Evolutionary conservation across 352 stramenopile species (phyloP), one percentile per base, ranked within the genome.

Genomic region (Phytophthora brassicae): DNA sequence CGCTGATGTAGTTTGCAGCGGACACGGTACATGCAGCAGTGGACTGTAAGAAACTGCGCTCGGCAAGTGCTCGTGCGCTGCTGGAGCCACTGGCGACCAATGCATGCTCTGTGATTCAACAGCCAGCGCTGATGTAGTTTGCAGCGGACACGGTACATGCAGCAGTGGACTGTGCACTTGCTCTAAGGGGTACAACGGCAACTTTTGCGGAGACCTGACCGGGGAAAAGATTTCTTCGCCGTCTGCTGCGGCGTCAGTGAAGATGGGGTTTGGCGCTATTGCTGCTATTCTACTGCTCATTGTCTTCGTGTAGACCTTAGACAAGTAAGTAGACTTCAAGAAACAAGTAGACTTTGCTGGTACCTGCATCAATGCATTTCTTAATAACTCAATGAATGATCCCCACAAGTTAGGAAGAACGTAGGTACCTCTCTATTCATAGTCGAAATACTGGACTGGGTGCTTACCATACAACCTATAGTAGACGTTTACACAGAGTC

Each of bases 21-120:
- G 60, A 26, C 70, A 90, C 49, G 84, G 84, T 9, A 78, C 61
- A 4, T 93, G 84, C 62, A 56, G 62, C n/a, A n/a, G n/a, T n/a
- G n/a, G n/a, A n/a, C n/a, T n/a, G n/a, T n/a, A 56, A 8, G 67
- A 54, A 2, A 58, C 60, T 8, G 77, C 64, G 16, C 77, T 55
- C 1, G 77, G 79, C 23, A 33, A 60, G 16, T 94, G 82, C 57
- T 49, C 62, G 3, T 92, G 85, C 66, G 58, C 70, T 24, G 58
- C 26, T 8, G 85, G 85, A 22, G 72, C 82, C 4, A 79, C 44
- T 6, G 85, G 85, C 50, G 61, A 88, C 43, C 85, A 94, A 68
- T 94, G 85, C 46, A 41, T 70, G 31, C 66, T 74, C 22, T 94
- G 85, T 38, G 79, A 94, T 60, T 6, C 66, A 4, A 66, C 57